These are phyloP conservation scores for Pleurozium schreberi DNA, from an alignment of 225 moss, liverwort and hornwort genomes.

Conservation along the genomic window DNA sequence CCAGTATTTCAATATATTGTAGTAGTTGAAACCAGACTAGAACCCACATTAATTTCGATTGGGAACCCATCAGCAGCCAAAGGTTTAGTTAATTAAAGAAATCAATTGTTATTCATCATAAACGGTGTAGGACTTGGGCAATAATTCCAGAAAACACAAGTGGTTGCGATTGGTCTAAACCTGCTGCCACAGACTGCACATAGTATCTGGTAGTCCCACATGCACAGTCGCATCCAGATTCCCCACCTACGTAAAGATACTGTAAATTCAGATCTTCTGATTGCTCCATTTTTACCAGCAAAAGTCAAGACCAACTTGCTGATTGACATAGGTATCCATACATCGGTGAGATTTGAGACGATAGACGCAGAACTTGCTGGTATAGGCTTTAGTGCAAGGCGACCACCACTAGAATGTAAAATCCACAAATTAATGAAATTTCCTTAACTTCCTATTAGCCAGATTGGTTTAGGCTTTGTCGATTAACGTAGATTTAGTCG, in stretches of 20 bases:
- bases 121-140: neutral
- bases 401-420: neutral
- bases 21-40: neutral
- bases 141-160: neutral
- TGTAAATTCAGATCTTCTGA: neutral
- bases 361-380: neutral
- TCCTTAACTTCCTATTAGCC: neutral
- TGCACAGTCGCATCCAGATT: constrained; percentile 52
- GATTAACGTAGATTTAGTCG: neutral
- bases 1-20: neutral
- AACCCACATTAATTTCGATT: neutral
- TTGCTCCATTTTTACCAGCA: neutral
- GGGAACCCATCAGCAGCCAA: neutral
- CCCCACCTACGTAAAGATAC: constrained; percentile 23
- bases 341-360: neutral
- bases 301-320: neutral
- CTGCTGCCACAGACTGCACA: constrained; percentile 66
- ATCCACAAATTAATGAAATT: neutral
- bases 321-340: neutral
- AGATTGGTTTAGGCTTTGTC: neutral
- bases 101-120: neutral
- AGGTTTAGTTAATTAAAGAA: neutral
- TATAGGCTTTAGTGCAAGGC: neutral
- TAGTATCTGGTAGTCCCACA: constrained; percentile 50
- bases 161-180: constrained; percentile 1